These are phyloP conservation scores for Sarocladium strictum DNA, from an alignment of 2,329 filamentous ascomycete species.

Conservation along the genomic window DNA sequence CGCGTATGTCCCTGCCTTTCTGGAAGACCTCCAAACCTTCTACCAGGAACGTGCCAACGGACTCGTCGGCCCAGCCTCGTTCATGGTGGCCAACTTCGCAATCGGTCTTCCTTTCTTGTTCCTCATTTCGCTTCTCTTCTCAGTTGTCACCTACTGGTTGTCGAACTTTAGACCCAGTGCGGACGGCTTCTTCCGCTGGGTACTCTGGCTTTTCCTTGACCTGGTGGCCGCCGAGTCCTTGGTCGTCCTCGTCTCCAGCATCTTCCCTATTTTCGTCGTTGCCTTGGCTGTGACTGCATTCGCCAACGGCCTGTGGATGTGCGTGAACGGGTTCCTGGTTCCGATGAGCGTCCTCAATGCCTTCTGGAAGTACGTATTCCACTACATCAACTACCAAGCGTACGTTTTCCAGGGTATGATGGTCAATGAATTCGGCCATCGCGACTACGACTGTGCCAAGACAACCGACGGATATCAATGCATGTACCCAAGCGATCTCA, in stretches of 20 bases:
- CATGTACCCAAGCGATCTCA: constrained; percentile 62
- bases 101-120: constrained; percentile 80
- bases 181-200: constrained; percentile 66
- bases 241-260: constrained; percentile 66
- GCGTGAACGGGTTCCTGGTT: constrained; percentile 76
- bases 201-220: constrained; percentile 82
- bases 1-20: constrained; percentile 76
- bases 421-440: constrained; percentile 73
- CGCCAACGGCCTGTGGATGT: constrained; percentile 87
- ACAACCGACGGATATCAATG: constrained; percentile 50
- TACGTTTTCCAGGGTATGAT: constrained; percentile 93
- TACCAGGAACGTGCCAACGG: constrained; percentile 77
- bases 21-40: constrained; percentile 70
- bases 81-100: constrained; percentile 74
- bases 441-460: constrained; percentile 55
- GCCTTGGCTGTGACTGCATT: constrained; percentile 75
- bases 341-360: constrained; percentile 65
- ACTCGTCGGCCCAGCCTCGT: constrained; percentile 66
- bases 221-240: constrained; percentile 76
- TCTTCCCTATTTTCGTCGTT: constrained; percentile 77
- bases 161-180: constrained; percentile 64
- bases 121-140: constrained; percentile 70
- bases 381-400: constrained; percentile 81
- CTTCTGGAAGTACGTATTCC: constrained; percentile 83
- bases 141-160: constrained; percentile 72